Conservation (phyloP, 352 stramenopile species). For the Globisporangium ultimum region DNA sequence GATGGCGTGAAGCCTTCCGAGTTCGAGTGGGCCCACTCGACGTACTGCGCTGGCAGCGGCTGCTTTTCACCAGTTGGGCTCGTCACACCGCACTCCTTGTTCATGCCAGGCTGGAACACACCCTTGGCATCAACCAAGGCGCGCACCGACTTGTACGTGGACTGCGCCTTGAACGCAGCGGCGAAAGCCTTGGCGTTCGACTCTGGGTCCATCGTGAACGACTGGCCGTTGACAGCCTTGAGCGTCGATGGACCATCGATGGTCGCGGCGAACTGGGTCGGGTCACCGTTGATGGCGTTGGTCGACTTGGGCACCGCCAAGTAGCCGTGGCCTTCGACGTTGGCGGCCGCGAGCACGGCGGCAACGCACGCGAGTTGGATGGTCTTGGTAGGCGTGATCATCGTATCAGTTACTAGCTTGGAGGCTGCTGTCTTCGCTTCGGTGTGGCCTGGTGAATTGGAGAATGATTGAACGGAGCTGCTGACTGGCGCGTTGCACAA, state of each 20-base stretch:
- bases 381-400: constrained; percentile 27
- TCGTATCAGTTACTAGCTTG: constrained; percentile 7
- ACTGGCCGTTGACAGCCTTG: constrained; percentile 33
- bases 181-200: constrained; percentile 25
- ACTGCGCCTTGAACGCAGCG: constrained; percentile 21
- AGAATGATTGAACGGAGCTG: too few relatives aligned
- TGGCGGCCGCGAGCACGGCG: constrained; percentile 12
- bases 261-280: constrained; percentile 34
- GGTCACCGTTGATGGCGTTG: constrained; percentile 25
- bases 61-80: constrained; percentile 36
- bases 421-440: too few relatives aligned
- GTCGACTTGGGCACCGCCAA: constrained; percentile 40
- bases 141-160: constrained; percentile 42
- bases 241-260: constrained; percentile 36
- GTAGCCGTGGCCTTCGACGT: constrained; percentile 35
- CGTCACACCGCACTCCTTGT: constrained; percentile 38
- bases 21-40: constrained; percentile 36
- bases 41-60: constrained; percentile 23
- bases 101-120: constrained; percentile 22
- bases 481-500: too few relatives aligned
- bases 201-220: constrained; percentile 24
- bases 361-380: constrained; percentile 13
- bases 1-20: constrained; percentile 23
- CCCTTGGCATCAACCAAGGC: constrained; percentile 36
- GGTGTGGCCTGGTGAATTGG: too few relatives aligned